Conservation (phyloP, 2,329 filamentous ascomycete species). For the Pseudogymnoascus pannorum region DNA sequence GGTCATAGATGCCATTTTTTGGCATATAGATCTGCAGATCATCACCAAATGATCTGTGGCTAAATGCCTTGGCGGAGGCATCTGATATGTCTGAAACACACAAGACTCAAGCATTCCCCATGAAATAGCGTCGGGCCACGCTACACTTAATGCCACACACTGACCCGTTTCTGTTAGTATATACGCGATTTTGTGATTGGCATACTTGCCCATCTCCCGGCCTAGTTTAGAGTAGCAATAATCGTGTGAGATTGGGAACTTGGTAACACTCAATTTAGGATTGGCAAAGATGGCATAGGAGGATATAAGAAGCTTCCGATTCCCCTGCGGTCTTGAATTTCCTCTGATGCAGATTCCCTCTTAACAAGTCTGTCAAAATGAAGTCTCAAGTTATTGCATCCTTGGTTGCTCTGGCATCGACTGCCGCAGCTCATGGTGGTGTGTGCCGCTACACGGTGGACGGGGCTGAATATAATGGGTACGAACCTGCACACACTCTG, state of each 20-base stretch:
- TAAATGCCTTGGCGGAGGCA: not conserved
- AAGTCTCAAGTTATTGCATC: not conserved
- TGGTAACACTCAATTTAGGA: not conserved
- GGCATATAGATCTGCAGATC: constrained; percentile 1
- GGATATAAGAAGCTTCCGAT: not conserved
- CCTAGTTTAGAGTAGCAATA: not conserved
- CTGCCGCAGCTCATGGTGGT: not conserved
- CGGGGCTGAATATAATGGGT: constrained; percentile 3
- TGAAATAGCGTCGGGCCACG: not conserved
- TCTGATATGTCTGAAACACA: constrained; percentile 5
- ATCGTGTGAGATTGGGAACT: not conserved
- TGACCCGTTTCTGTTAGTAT: not conserved
- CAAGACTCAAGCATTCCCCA: not conserved
- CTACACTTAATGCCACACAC: not conserved
- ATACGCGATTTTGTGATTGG: not conserved
- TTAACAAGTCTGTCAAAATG: not conserved
- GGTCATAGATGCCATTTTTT: not conserved
- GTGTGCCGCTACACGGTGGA: not conserved
- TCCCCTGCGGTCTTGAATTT: not conserved
- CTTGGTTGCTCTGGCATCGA: not conserved
- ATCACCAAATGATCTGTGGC: not conserved
- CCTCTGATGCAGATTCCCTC: not conserved
- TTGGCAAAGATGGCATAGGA: not conserved
- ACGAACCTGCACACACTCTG: not conserved
- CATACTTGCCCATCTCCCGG: not conserved